phyloP scores from a whole-genome alignment of 345 rosid genomes.

The Populus nigra region DNA sequence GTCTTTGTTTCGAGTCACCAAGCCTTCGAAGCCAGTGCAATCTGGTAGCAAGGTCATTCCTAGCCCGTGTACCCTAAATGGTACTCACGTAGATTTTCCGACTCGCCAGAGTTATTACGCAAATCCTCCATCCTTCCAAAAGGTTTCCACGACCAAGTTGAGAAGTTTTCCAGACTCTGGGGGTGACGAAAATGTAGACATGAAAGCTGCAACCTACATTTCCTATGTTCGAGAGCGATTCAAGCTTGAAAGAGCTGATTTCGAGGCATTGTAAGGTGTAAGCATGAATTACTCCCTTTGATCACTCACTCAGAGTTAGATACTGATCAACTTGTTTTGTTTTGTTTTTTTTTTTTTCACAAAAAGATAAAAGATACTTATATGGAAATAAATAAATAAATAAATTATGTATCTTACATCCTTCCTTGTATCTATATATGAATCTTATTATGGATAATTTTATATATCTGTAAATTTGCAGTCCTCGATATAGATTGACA shows the following conservation, averaged over 20 bases:
- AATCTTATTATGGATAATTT: not conserved
- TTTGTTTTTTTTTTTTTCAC: not conserved
- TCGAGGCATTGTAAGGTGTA: constrained; percentile 2
- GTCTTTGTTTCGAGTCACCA: constrained; percentile 18
- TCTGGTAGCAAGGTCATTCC: not conserved
- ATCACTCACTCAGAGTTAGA: not conserved
- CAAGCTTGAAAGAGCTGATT: constrained; percentile 26
- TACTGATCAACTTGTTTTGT: not conserved
- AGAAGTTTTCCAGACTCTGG: constrained; percentile 8
- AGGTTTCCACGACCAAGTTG: not conserved
- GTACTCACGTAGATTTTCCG: not conserved
- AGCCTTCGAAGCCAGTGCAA: constrained; percentile 4
- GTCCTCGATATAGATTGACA: not conserved
- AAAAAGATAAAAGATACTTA: not conserved
- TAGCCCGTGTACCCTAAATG: not conserved
- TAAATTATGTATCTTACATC: not conserved
- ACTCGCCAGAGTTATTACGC: not conserved
- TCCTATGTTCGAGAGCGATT: constrained; percentile 40
- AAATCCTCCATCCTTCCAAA: not conserved
- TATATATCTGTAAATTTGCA: not conserved
- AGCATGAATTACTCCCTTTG: not conserved
- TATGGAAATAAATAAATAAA: not conserved
- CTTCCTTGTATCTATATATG: not conserved
- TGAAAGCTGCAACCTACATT: constrained; percentile 41
- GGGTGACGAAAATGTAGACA: constrained; percentile 47